Base-by-base conservation (phyloP, 2,329 filamentous ascomycete genomes). In the Ophiosphaerella narmari region DNA sequence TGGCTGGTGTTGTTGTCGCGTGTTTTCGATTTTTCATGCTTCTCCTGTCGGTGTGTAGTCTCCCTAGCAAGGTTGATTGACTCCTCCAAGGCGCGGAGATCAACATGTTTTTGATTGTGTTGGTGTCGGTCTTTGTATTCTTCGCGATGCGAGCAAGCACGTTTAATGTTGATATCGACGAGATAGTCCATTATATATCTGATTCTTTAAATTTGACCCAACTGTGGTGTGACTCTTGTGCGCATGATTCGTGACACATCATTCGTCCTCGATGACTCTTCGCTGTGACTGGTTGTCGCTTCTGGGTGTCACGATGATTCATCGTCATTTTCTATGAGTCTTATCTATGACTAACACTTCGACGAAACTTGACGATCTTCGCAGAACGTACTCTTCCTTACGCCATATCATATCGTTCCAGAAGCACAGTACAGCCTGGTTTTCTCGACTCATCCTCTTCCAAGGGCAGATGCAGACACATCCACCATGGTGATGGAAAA, bases 11-110 rank as follows among this genome's bases (percentile, higher is more conserved):
- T 43, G 13, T 33, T 55, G 53, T 44, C 38, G 46, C 52, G 39
- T 57, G 50, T 50, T 38, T 24, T 51, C 42, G 43, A 39, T 42
- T 21, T 54, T 8, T 29, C 46, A 50, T 59, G 58, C 29, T 59
- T 52, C 50, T 45, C 54, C 38, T 13, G 59, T 66, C 60, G 62
- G 63, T 65, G 67, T 62, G 68, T 44, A 68, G 68, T 71, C 68
- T 71, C 67, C 68, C 67, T 48, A 41, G 44, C 45, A 32, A 55
- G 66, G 68, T 72, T 64, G 68, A 71, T 70, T 51, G 68, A 71
- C 68, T 70, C 69, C 69, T 67, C 67, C 64, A 6, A 63, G 63
- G 66, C 60, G 52, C 53, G 55, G 55, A 39, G 62, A 52, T 41
- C 54, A 50, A 57, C 50, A 46, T 52, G 49, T 39, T 57, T 42